These are phyloP conservation scores for Coemansia sp. DNA, from an alignment of 192 early-diverging fungal genomes.

Conservation along the genomic window DNA sequence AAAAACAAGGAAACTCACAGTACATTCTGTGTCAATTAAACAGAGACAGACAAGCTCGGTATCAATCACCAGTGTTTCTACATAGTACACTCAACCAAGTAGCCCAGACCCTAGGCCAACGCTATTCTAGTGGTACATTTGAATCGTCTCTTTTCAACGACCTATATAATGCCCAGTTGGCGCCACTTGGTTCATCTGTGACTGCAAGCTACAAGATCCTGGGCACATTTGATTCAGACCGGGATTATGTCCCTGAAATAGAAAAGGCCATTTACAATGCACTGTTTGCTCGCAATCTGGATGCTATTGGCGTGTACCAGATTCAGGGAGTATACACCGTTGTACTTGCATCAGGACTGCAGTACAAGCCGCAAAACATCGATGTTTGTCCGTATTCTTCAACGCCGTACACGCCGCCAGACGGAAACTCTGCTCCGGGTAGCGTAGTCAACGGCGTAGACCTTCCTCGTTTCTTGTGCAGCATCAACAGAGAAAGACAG, in stretches of 20 bases:
- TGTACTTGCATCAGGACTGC: conserved; percentile 32
- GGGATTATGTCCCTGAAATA: conserved; percentile 13
- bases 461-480: conserved; percentile 36
- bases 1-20: conserved; percentile 18
- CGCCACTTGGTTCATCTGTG: conserved; percentile 27
- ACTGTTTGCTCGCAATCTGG: conserved; percentile 40
- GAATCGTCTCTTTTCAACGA: conserved; percentile 17
- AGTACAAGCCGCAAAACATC: conserved; percentile 11
- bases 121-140: conserved; percentile 11
- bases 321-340: conserved; percentile 33
- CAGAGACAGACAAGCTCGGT: conserved; percentile 30
- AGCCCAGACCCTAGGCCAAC: conserved; percentile 19
- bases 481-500: conserved; percentile 25
- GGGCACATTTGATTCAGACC: conserved; percentile 18
- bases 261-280: conserved; percentile 23
- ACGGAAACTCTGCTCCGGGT: not conserved
- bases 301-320: conserved; percentile 39
- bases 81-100: conserved; percentile 37
- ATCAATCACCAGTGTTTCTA: conserved; percentile 33
- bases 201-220: conserved; percentile 44
- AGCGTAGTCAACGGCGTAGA: conserved; percentile 32
- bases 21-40: conserved; percentile 41
- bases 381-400: conserved; percentile 18
- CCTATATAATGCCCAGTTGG: conserved; percentile 12
- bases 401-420: conserved; percentile 13